A percentile compares a stretch with the other conserved stretches of the same genome.
Evolutionary conservation across 495 filamentous ascomycete species (phyloP).

Genomic region (Cenococcum geophilum): DNA sequence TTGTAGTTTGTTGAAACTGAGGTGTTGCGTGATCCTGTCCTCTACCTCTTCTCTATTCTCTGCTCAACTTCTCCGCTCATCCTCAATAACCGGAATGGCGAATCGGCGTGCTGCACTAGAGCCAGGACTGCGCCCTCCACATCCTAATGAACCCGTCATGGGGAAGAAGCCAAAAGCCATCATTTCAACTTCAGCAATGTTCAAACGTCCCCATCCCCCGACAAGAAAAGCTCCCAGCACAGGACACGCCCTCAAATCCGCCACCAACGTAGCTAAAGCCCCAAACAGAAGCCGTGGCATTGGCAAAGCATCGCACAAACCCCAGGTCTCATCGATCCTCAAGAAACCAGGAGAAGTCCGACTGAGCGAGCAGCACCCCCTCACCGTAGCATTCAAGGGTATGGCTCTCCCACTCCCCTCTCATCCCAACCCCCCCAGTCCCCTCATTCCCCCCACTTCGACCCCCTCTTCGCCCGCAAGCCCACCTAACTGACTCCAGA

Average conservation of each 20-base stretch:
- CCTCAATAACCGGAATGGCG: background rate
- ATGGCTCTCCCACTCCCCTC: background rate
- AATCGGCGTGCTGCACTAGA: background rate
- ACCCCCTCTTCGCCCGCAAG: background rate
- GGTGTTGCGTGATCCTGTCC: too few relatives aligned
- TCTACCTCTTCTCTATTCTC: background rate
- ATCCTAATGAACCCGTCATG: background rate
- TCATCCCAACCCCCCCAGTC: background rate
- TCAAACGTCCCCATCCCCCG: constrained; percentile 1
- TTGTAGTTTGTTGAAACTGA: too few relatives aligned
- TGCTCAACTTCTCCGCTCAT: background rate
- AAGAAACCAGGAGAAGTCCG: background rate
- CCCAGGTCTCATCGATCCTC: background rate
- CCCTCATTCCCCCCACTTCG: too few relatives aligned
- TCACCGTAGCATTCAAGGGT: constrained; percentile 22
- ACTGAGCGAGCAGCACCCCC: background rate
- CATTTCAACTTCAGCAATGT: constrained; percentile 12
- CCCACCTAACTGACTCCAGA: constrained; percentile 13
- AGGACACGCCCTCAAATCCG: background rate
- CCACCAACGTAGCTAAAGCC: background rate
- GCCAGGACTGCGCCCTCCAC: background rate
- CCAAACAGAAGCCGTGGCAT: background rate
- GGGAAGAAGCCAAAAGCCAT: background rate
- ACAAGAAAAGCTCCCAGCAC: background rate
- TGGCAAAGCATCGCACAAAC: background rate